Conservation (phyloP, 108 stramenopile species). For the Skeletonema menzelii region DNA sequence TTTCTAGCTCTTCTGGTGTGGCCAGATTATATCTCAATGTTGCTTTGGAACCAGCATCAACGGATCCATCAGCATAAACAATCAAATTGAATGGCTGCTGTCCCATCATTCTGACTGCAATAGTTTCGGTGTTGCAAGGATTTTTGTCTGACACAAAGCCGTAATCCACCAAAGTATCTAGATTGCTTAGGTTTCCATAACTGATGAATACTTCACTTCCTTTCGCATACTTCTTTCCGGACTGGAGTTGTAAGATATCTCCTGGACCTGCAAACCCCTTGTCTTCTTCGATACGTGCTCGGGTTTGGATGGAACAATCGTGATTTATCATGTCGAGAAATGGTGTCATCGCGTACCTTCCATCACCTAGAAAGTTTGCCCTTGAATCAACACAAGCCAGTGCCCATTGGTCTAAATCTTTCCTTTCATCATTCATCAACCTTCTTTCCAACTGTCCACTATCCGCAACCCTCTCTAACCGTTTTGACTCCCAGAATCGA, state of each 20-base stretch:
- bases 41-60: slow-evolving; percentile 52
- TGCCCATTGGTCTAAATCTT: slow-evolving; percentile 64
- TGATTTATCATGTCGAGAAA: slow-evolving; percentile 83
- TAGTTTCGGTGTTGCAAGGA: slow-evolving; percentile 56
- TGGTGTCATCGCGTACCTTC: slow-evolving; percentile 69
- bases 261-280: slow-evolving; percentile 35
- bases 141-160: slow-evolving; percentile 65
- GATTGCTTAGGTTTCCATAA: slow-evolving; percentile 72
- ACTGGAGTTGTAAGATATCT: slow-evolving; percentile 32
- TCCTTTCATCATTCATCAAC: slow-evolving; percentile 45
- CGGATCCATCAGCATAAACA: slow-evolving; percentile 56
- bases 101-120: slow-evolving; percentile 59
- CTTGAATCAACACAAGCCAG: slow-evolving; percentile 78
- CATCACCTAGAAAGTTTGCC: slow-evolving; percentile 69
- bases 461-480: slow-evolving; percentile 57
- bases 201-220: slow-evolving; percentile 66
- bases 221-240: slow-evolving; percentile 21
- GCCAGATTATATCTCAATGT: slow-evolving; percentile 54
- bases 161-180: slow-evolving; percentile 73
- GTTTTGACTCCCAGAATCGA: slow-evolving; percentile 69
- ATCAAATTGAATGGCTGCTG: slow-evolving; percentile 46
- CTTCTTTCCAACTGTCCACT: slow-evolving; percentile 61
- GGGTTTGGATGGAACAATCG: slow-evolving; percentile 52
- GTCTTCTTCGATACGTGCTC: slow-evolving; percentile 36
- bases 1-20: slow-evolving; percentile 47